A percentile compares a stretch with the other conserved stretches of the same genome.
Conservation (phyloP, 2,329 filamentous ascomycete species). For the Neofusicoccum cordaticola region DNA sequence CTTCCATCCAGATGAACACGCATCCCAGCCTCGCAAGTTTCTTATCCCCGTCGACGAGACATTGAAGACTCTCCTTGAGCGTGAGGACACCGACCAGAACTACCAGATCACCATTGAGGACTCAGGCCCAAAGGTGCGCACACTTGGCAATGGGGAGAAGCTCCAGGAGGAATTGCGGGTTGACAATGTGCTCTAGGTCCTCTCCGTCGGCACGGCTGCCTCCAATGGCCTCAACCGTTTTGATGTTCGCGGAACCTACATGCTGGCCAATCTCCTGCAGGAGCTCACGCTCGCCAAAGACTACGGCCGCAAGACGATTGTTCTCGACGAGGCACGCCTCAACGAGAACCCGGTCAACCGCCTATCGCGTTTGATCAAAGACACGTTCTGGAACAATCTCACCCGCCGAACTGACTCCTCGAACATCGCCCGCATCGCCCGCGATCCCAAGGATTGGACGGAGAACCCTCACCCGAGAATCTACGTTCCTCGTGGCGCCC, state of each 20-base stretch:
- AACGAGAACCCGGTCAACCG: constrained; percentile 94
- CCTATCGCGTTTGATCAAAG: constrained; percentile 78
- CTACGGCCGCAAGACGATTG: constrained; percentile 82
- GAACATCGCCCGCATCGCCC: constrained; percentile 79
- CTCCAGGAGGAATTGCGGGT: not conserved
- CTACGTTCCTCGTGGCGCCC: constrained; percentile 80
- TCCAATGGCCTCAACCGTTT: constrained; percentile 85
- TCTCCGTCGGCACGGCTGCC: constrained; percentile 78
- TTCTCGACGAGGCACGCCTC: constrained; percentile 84
- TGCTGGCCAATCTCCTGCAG: constrained; percentile 93
- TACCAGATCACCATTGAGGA: constrained; percentile 97
- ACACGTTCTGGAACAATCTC: constrained; percentile 89
- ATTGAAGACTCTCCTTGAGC: constrained; percentile 70
- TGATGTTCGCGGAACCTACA: constrained; percentile 93
- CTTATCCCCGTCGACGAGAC: constrained; percentile 84
- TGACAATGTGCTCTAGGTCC: constrained; percentile 52
- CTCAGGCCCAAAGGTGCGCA: constrained; percentile 75
- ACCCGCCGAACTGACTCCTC: constrained; percentile 87
- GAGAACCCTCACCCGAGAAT: constrained; percentile 83
- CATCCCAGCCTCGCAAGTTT: constrained; percentile 70
- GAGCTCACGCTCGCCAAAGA: constrained; percentile 91
- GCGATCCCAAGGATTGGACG: constrained; percentile 95
- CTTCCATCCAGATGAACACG: constrained; percentile 63
- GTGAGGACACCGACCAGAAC: constrained; percentile 92
- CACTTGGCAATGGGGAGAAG: not conserved